Conservation (phyloP, 2,329 filamentous ascomycete genomes). For the Stachybotrys echinatus region DNA sequence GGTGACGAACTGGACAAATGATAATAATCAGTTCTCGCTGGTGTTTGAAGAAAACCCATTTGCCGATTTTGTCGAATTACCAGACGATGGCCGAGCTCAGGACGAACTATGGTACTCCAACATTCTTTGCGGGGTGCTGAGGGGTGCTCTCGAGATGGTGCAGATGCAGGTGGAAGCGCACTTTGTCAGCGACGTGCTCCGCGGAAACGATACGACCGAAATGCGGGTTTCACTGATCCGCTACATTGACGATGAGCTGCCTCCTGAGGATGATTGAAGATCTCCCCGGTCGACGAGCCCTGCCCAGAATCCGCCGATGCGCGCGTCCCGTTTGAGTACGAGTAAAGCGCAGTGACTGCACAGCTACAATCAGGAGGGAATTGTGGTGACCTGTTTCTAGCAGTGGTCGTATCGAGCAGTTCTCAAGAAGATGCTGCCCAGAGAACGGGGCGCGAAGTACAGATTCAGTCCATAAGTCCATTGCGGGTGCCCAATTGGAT, state of each 20-base stretch:
- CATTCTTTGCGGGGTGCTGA: slow-evolving; percentile 86
- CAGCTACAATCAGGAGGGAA: too few species aligned
- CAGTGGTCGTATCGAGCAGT: too few species aligned
- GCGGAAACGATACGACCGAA: slow-evolving; percentile 93
- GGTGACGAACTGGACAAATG: slow-evolving; percentile 91
- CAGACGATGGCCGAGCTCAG: slow-evolving; percentile 91
- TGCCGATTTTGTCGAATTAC: slow-evolving; percentile 94
- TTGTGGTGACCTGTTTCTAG: too few species aligned
- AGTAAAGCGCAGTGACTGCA: too few species aligned
- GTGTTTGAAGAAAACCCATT: slow-evolving; percentile 96
- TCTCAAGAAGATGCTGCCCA: too few species aligned
- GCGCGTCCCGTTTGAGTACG: not conserved
- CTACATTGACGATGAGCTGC: slow-evolving; percentile 97
- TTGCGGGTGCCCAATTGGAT: too few species aligned
- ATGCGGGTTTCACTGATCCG: slow-evolving; percentile 89
- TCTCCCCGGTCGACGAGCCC: not conserved
- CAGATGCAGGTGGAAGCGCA: slow-evolving; percentile 99
- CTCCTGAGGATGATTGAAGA: slow-evolving; percentile 86
- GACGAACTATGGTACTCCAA: slow-evolving; percentile 99
- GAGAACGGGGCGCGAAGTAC: too few species aligned
- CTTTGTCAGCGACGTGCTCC: slow-evolving; percentile 88
- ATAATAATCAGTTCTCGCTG: slow-evolving; percentile 94
- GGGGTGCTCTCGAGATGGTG: slow-evolving; percentile 94
- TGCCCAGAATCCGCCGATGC: not conserved
- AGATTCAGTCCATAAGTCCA: too few species aligned